These are phyloP conservation scores for Tetrapisispora taiwanensis DNA, from an alignment of 805 yeast species.

Conservation along the genomic window DNA sequence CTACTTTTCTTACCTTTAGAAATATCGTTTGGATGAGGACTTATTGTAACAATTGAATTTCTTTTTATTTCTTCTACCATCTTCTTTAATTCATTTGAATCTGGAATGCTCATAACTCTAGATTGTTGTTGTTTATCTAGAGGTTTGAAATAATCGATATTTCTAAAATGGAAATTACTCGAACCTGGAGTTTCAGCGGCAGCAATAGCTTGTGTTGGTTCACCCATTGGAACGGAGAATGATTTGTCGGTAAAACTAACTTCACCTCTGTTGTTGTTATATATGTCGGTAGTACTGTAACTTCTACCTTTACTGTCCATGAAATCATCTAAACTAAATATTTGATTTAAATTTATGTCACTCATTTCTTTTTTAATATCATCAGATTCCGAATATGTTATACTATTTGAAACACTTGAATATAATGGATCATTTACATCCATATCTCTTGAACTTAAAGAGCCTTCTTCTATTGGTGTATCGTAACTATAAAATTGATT, in stretches of 20 bases:
- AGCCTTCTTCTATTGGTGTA: background rate
- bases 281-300: conserved; percentile 1
- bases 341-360: background rate
- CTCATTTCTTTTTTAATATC: background rate
- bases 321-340: background rate
- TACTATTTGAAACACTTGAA: background rate
- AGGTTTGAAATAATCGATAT: background rate
- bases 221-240: background rate
- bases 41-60: background rate
- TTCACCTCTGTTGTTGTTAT: background rate
- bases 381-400: background rate
- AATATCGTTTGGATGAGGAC: background rate
- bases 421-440: background rate
- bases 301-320: background rate
- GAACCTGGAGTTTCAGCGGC: background rate
- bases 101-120: conserved; percentile 1
- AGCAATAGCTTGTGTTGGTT: background rate
- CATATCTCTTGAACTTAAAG: background rate
- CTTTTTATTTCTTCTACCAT: background rate
- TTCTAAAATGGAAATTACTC: background rate
- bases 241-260: background rate
- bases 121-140: background rate
- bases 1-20: background rate
- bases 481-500: background rate
- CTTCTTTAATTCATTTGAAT: background rate